phyloP scores from a whole-genome alignment of 768 basidiomycete species.

The Macrolepiota albuminosa region DNA sequence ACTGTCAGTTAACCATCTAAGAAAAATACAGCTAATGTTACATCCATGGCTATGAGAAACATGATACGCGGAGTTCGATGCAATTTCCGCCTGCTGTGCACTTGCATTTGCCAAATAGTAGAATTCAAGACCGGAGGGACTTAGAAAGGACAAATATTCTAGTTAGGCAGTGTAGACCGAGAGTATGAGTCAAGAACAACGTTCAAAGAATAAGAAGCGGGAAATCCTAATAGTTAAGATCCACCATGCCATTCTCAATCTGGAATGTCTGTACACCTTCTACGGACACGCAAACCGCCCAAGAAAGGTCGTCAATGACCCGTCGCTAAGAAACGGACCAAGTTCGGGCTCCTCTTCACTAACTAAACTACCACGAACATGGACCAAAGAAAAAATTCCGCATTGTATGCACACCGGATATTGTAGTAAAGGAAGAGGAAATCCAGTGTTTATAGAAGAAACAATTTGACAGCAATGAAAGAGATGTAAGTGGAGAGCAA shows the following conservation, averaged over 20 bases:
- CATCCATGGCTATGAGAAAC: too few relatives aligned
- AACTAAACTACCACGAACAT: background rate
- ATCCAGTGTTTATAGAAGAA: background rate
- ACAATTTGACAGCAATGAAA: background rate
- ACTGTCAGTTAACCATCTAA: constrained; percentile 52
- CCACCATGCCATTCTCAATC: too few relatives aligned
- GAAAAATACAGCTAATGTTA: constrained; percentile 35
- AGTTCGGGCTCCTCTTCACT: background rate
- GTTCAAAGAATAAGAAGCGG: background rate
- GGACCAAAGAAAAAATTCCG: too few relatives aligned
- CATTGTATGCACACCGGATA: background rate
- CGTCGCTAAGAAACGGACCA: too few relatives aligned
- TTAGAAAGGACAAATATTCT: too few relatives aligned
- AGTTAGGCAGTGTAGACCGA: background rate
- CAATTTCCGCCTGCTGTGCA: too few relatives aligned
- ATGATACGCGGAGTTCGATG: background rate
- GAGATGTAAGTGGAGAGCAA: background rate
- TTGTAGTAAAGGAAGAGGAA: background rate
- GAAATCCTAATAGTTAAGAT: background rate
- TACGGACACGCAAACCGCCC: background rate
- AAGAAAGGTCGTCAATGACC: background rate
- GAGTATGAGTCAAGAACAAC: background rate
- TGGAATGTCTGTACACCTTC: background rate
- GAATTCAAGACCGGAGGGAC: background rate
- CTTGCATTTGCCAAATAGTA: background rate